These are phyloP conservation scores for Oryza coarctata DNA, from an alignment of 176 grass and related monocot genomes.

Conservation along the genomic window DNA sequence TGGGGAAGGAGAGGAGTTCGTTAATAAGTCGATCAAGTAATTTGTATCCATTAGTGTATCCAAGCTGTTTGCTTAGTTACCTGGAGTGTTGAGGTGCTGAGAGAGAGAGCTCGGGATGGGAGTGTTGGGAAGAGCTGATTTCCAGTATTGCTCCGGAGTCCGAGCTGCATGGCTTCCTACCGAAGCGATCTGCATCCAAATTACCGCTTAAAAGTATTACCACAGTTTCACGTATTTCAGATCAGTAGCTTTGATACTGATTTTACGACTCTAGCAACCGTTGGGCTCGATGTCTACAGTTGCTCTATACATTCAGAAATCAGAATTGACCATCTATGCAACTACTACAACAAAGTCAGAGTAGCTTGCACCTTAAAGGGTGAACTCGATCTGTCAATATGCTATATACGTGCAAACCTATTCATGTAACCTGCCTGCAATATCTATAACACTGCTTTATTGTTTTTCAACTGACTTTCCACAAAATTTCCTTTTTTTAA, in stretches of 20 bases:
- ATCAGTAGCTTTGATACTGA: not conserved
- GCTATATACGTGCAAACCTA: not conserved
- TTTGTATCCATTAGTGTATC: not conserved
- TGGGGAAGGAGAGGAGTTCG: not conserved
- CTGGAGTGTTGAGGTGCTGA: constrained; percentile 36
- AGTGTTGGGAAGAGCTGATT: constrained; percentile 51
- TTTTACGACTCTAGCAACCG: not conserved
- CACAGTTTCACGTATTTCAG: not conserved
- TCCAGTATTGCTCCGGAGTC: constrained; percentile 60
- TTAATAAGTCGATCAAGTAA: not conserved
- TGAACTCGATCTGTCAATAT: not conserved
- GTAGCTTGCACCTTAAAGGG: not conserved
- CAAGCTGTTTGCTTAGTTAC: constrained; percentile 13
- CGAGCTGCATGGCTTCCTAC: constrained; percentile 53
- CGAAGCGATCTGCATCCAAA: constrained; percentile 42
- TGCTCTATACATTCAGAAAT: not conserved
- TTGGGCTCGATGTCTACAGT: not conserved
- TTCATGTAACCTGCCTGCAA: not conserved
- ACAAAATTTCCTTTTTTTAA: not conserved
- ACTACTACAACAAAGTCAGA: not conserved
- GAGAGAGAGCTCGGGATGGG: constrained; percentile 63
- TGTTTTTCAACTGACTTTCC: not conserved
- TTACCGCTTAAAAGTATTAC: not conserved
- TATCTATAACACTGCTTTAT: not conserved
- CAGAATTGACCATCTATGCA: not conserved